Evolutionary conservation across 768 basidiomycete genomes (phyloP).

Genomic region (Boletus rubropictus): DNA sequence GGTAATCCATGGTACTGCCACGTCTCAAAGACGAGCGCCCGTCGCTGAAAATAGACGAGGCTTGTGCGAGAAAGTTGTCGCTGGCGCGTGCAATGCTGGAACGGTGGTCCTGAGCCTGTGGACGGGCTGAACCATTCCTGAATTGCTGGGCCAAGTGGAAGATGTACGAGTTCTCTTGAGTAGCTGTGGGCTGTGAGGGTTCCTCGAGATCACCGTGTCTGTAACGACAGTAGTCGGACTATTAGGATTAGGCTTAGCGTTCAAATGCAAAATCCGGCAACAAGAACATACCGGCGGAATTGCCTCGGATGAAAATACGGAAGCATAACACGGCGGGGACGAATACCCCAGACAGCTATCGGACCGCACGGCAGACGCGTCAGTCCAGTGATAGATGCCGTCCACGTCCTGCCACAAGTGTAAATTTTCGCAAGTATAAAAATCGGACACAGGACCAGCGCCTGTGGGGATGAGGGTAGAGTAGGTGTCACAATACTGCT

Average conservation of each 20-base stretch:
- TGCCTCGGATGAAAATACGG: conserved; percentile 14
- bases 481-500: conserved; percentile 23
- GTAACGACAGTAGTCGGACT: conserved; percentile 19
- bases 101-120: conserved; percentile 28
- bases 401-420: conserved; percentile 26
- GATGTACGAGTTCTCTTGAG: conserved; percentile 21
- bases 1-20: conserved; percentile 15
- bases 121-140: conserved; percentile 14
- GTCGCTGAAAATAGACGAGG: conserved; percentile 27
- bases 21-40: conserved; percentile 18
- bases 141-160: conserved; percentile 22
- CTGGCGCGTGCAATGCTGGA: conserved; percentile 30
- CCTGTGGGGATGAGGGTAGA: conserved; percentile 13
- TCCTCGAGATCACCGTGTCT: conserved; percentile 16
- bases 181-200: conserved; percentile 1
- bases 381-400: conserved; percentile 26
- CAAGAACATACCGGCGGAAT: conserved; percentile 15
- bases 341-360: conserved; percentile 21
- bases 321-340: conserved; percentile 10
- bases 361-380: conserved; percentile 23
- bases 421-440: conserved; percentile 26
- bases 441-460: conserved; percentile 15
- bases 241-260: conserved; percentile 1
- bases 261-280: background rate
- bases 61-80: conserved; percentile 30